Conservation (phyloP, 306 rosid species). For the Styphnolobium japonicum region DNA sequence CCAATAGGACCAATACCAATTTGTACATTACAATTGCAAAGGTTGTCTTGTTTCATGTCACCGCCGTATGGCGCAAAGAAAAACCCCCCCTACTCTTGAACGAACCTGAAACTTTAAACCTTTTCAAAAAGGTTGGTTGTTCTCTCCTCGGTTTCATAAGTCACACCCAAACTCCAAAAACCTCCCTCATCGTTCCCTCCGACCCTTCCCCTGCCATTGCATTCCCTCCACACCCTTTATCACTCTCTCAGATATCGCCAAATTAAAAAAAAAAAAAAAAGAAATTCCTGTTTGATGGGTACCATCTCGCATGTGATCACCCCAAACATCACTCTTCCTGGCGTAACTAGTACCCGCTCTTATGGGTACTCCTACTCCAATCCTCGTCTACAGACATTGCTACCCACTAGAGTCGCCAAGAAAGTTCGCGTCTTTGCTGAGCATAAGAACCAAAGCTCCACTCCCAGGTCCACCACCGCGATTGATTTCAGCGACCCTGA, state of each 20-base stretch:
- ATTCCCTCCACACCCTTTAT: not conserved
- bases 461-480: not conserved
- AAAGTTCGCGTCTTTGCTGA: constrained; percentile 31
- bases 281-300: constrained; percentile 40
- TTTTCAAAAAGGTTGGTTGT: not conserved
- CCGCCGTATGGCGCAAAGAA: not conserved
- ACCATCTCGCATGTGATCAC: constrained; percentile 54
- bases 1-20: no score
- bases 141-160: not conserved
- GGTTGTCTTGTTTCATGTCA: constrained; percentile 12
- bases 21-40: not conserved
- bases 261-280: not conserved
- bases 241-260: not conserved
- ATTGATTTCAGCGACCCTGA: constrained; percentile 77
- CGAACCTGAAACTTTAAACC: not conserved
- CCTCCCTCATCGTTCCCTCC: not conserved
- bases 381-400: not conserved
- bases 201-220: not conserved
- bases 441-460: constrained; percentile 30
- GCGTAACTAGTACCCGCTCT: constrained; percentile 17
- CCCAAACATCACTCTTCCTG: constrained; percentile 35
- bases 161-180: not conserved
- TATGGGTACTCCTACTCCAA: constrained; percentile 8
- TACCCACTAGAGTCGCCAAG: not conserved
- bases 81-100: not conserved